These are phyloP conservation scores for Coccomyxa subellipsoidea DNA, from an alignment of 163 green algal genomes.

Conservation along the genomic window DNA sequence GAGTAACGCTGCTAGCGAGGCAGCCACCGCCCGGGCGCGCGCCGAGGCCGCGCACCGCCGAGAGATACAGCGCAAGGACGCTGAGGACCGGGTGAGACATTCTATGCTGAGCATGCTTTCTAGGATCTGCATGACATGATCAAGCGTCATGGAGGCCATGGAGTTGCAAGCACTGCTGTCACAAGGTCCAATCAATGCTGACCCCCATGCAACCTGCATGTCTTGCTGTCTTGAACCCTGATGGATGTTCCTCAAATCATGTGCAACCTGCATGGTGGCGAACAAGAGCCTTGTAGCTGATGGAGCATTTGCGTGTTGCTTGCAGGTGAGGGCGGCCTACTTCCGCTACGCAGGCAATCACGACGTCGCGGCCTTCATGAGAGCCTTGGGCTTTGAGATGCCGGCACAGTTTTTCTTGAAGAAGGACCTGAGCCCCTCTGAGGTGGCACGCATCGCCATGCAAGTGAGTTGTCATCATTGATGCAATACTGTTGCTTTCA, in stretches of 20 bases:
- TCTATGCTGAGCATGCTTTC: not conserved
- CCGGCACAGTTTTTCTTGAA: not conserved
- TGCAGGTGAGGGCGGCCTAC: not conserved
- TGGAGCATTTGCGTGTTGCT: not conserved
- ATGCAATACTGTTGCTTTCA: no score
- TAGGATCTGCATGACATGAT: no score
- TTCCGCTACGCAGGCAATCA: slow-evolving; percentile 4
- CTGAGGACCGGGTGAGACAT: not conserved
- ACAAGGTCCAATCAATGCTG: no score
- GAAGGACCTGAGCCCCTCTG: not conserved
- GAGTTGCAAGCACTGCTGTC: no score
- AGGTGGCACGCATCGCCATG: not conserved
- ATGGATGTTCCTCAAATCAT: no score
- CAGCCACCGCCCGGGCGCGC: not conserved
- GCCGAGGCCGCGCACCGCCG: not conserved
- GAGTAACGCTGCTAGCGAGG: not conserved
- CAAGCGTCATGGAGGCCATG: no score
- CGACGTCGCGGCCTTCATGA: not conserved
- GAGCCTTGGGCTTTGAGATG: slow-evolving; percentile 1
- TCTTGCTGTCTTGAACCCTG: no score
- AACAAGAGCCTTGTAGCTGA: not conserved
- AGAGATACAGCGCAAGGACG: not conserved
- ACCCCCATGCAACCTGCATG: no score
- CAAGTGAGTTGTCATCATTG: no score
- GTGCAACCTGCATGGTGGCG: no score